Evolutionary conservation across 495 filamentous ascomycete genomes (phyloP).

Genomic region (Parachaetomium inaequale): DNA sequence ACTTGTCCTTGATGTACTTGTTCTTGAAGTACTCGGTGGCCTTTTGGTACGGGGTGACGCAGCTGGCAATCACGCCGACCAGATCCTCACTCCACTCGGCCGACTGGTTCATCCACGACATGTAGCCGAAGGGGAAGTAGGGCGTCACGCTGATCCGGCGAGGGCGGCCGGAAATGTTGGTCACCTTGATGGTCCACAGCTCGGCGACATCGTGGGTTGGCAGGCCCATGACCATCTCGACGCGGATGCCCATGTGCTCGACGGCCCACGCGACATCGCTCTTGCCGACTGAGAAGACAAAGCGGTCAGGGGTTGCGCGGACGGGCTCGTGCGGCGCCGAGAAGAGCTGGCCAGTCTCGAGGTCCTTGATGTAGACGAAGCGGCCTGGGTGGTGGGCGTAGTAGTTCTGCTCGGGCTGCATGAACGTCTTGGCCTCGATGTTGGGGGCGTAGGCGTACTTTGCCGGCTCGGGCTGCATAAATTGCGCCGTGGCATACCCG

Average conservation of each 20-base stretch:
- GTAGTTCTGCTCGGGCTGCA: slow-evolving; percentile 59
- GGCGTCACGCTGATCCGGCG: slow-evolving; percentile 52
- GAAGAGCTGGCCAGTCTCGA: slow-evolving; percentile 50
- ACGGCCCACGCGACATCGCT: slow-evolving; percentile 52
- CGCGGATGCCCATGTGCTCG: slow-evolving; percentile 48
- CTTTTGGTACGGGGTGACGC: slow-evolving; percentile 55
- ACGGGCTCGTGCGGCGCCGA: slow-evolving; percentile 56
- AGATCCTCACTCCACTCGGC: slow-evolving; percentile 49
- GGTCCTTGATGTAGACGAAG: slow-evolving; percentile 58
- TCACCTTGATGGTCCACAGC: slow-evolving; percentile 53
- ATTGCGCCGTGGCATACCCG: slow-evolving; percentile 54
- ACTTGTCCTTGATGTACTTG: slow-evolving; percentile 55
- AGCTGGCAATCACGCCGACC: slow-evolving; percentile 46
- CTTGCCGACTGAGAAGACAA: slow-evolving; percentile 54
- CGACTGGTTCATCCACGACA: slow-evolving; percentile 60
- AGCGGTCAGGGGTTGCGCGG: slow-evolving; percentile 45
- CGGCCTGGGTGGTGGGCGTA: slow-evolving; percentile 57
- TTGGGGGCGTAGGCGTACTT: slow-evolving; percentile 56
- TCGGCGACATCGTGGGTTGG: slow-evolving; percentile 54
- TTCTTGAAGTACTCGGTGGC: slow-evolving; percentile 55
- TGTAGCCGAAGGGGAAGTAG: slow-evolving; percentile 56
- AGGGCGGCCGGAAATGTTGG: slow-evolving; percentile 44
- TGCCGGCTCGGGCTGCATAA: slow-evolving; percentile 58
- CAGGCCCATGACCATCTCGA: slow-evolving; percentile 51
- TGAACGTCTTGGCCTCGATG: slow-evolving; percentile 56